These are phyloP conservation scores for Botrytis porri DNA, from an alignment of 2,329 filamentous ascomycete species.

Conservation along the genomic window DNA sequence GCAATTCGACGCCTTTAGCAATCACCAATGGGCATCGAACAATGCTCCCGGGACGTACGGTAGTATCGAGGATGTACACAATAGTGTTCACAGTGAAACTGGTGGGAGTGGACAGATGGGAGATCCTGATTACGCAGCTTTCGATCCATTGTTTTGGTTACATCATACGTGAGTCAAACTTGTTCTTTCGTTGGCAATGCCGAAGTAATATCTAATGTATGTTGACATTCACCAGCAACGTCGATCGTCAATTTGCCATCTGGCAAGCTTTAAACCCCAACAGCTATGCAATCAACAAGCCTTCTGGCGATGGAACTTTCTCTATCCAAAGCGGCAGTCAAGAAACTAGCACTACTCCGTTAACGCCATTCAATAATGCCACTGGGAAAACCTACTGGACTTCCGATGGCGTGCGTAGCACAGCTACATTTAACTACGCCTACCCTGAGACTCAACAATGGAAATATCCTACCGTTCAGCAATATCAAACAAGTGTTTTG, in stretches of 20 bases:
- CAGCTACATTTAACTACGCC: slow-evolving; percentile 63
- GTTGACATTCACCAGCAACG: slow-evolving; percentile 46
- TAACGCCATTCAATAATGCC: slow-evolving; percentile 64
- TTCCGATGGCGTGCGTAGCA: slow-evolving; percentile 24
- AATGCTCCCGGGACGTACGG: slow-evolving; percentile 26
- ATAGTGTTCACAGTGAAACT: slow-evolving; percentile 59
- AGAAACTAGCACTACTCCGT: slow-evolving; percentile 53
- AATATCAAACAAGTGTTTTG: slow-evolving; percentile 27
- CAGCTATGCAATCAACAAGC: slow-evolving; percentile 59
- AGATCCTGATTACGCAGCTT: slow-evolving; percentile 68
- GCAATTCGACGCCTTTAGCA: slow-evolving; percentile 67
- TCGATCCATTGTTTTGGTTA: slow-evolving; percentile 61
- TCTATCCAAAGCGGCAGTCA: slow-evolving; percentile 54
- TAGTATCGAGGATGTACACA: slow-evolving; percentile 58
- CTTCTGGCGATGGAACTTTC: slow-evolving; percentile 57
- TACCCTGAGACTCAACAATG: slow-evolving; percentile 60
- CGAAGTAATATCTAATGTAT: not conserved
- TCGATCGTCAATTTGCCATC: slow-evolving; percentile 72
- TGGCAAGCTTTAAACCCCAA: slow-evolving; percentile 74
- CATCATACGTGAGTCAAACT: slow-evolving; percentile 29
- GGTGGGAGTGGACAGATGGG: slow-evolving; percentile 61
- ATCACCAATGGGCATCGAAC: slow-evolving; percentile 55
- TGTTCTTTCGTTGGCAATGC: not conserved
- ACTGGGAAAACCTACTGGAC: slow-evolving; percentile 28
- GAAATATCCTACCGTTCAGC: slow-evolving; percentile 22